Evolutionary conservation across 2,329 filamentous ascomycete species (phyloP), one percentile per base, ranked within the genome.

Genomic region (Fusarium beomiforme): DNA sequence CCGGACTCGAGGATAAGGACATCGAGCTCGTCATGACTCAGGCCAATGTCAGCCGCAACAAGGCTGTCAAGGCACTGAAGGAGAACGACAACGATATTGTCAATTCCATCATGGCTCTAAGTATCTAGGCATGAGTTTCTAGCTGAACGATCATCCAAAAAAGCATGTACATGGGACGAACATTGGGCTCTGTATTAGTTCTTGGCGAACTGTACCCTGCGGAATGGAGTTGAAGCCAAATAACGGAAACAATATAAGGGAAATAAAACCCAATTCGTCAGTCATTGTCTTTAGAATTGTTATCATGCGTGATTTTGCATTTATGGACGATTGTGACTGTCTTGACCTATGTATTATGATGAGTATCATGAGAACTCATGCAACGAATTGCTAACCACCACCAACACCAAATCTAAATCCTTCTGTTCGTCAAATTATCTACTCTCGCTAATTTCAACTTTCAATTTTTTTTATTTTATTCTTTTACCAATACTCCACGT

Each of bases 41-140:
- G 86, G 96, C 96, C 78, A 96, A 88, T 79, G 97, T 99, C 79
- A 97, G 94, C 78, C 90, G 96, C 84, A 98, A 97, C 87, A 98
- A 98, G 91, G 96, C 96, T 69, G 90, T 99, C 87, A 99, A 98
- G 87, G 96, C 97, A 62, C 89, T 99, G 81, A 95, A 94, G 88
- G 96, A 98, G 88, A 99, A 99, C 82, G 95, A 98, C 86, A 98
- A 98, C 81, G 96, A 99, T 83, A 99, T 99, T 86, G 96, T 99
- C 88, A 99, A 99, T 89, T 98, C 96, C 78, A 99, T 99, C 87
- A 99, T 99, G 96, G 95, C 95, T 77, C 87, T 99, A 83, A 94
- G 92, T 87, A 91, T 94, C 88, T 95, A 87, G 82, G 59, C 63
- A 69, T 69, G 44, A 71, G 46, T 60, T 58, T 60, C 60, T 72